Evolutionary conservation across 1,284 basidiomycete genomes (phyloP).

Genomic region (Boletus holoroseus): DNA sequence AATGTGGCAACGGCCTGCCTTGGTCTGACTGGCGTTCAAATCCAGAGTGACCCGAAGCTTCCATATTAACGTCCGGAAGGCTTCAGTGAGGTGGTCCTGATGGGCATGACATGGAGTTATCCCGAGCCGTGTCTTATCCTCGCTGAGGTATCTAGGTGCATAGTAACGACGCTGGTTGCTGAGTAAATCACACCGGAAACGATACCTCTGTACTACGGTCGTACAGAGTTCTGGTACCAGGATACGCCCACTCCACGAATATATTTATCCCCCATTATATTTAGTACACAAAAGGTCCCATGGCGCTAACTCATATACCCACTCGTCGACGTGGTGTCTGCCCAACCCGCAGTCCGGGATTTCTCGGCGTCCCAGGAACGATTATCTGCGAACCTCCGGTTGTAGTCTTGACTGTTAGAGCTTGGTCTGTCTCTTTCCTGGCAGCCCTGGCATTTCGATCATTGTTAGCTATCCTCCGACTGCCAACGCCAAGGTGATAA

Average conservation of each 20-base stretch:
- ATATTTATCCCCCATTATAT: constrained; percentile 2
- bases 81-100: constrained; percentile 1
- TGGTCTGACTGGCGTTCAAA: constrained; percentile 21
- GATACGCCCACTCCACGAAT: not conserved
- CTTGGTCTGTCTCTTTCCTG: constrained; percentile 62
- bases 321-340: constrained; percentile 60
- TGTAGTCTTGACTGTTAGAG: constrained; percentile 53
- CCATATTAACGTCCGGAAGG: constrained; percentile 19
- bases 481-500: not conserved
- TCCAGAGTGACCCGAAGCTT: constrained; percentile 4
- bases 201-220: not conserved
- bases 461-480: not conserved
- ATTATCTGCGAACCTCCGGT: constrained; percentile 63
- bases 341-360: constrained; percentile 58
- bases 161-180: constrained; percentile 8
- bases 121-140: constrained; percentile 1
- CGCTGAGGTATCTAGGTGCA: constrained; percentile 4
- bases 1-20: constrained; percentile 17
- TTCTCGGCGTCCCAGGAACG: constrained; percentile 75
- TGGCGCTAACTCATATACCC: constrained; percentile 35
- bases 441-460: constrained; percentile 43
- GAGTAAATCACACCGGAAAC: constrained; percentile 8
- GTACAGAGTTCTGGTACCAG: not conserved
- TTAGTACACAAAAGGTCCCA: not conserved
- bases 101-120: constrained; percentile 13